Conservation (phyloP, 371 early-diverging fungal species). For the Pancytospora philotis region DNA sequence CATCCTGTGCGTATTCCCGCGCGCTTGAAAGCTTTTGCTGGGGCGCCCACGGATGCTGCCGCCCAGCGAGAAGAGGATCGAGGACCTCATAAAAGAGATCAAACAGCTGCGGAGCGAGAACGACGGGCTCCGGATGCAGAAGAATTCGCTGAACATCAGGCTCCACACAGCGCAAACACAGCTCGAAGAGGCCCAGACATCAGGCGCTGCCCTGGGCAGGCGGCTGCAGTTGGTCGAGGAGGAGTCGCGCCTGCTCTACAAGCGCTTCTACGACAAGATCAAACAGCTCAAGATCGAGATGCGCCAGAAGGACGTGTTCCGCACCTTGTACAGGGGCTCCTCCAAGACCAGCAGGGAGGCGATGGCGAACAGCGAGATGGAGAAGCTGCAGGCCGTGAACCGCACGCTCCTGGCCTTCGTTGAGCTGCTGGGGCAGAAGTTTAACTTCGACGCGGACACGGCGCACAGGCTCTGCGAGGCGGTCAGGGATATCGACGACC, state of each 20-base stretch:
- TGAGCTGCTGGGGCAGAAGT: not conserved
- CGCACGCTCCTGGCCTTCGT: not conserved
- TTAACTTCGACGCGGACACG: too few species aligned
- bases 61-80: too few species aligned
- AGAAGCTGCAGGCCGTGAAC: not conserved
- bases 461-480: too few species aligned
- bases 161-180: not conserved
- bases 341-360: conserved; percentile 2
- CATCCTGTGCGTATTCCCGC: too few species aligned
- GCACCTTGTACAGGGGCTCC: not conserved
- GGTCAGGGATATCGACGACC: too few species aligned
- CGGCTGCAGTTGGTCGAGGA: not conserved
- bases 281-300: conserved; percentile 1
- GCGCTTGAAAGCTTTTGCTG: too few species aligned
- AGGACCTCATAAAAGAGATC: not conserved
- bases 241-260: not conserved
- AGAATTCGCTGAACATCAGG: not conserved
- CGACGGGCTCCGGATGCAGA: not conserved
- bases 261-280: not conserved
- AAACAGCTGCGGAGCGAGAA: not conserved
- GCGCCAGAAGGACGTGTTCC: not conserved
- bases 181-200: not conserved
- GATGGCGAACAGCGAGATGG: not conserved
- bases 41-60: too few species aligned
- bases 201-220: not conserved